Percentiles rank a stretch among this genome's conserved stretches.
These are phyloP conservation scores for Erythrophleum fordii DNA, from an alignment of 306 rosid genomes.

Conservation along the genomic window DNA sequence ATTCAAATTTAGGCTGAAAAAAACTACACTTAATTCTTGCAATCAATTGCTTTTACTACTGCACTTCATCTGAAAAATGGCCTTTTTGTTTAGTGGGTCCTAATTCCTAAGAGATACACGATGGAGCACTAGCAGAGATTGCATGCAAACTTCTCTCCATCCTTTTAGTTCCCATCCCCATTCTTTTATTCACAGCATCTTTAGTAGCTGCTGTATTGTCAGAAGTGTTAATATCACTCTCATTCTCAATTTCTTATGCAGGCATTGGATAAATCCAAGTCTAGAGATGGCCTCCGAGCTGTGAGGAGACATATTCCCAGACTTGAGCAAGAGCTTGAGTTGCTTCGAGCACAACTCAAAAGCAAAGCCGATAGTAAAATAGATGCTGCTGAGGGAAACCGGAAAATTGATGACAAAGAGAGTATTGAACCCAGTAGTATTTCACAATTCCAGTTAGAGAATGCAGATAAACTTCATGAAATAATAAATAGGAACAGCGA, in stretches of 20 bases:
- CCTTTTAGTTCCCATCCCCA: background rate
- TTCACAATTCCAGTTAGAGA: conserved; percentile 47
- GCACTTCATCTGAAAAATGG: conserved; percentile 4
- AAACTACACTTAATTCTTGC: background rate
- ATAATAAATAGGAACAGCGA: conserved; percentile 37
- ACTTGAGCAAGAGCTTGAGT: conserved; percentile 81
- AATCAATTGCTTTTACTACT: conserved; percentile 2
- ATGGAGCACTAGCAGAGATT: background rate
- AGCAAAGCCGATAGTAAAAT: conserved; percentile 45
- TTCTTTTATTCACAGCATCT: background rate
- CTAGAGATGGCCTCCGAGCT: conserved; percentile 85
- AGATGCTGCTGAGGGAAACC: conserved; percentile 48
- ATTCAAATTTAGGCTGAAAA: conserved; percentile 14
- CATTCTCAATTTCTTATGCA: conserved; percentile 40
- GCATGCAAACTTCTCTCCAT: background rate
- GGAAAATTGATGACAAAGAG: conserved; percentile 46
- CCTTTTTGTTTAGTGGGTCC: background rate
- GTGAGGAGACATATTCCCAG: conserved; percentile 80
- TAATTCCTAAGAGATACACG: background rate
- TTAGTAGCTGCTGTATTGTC: background rate
- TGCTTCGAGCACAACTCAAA: conserved; percentile 70
- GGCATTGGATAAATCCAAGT: conserved; percentile 97
- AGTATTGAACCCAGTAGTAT: conserved; percentile 36
- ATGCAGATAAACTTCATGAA: conserved; percentile 47
- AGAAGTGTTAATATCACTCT: conserved; percentile 10